Evolutionary conservation across 192 early-diverging fungal species (phyloP), one percentile per base, ranked within the genome.

Genomic region (Coemansia javaensis): DNA sequence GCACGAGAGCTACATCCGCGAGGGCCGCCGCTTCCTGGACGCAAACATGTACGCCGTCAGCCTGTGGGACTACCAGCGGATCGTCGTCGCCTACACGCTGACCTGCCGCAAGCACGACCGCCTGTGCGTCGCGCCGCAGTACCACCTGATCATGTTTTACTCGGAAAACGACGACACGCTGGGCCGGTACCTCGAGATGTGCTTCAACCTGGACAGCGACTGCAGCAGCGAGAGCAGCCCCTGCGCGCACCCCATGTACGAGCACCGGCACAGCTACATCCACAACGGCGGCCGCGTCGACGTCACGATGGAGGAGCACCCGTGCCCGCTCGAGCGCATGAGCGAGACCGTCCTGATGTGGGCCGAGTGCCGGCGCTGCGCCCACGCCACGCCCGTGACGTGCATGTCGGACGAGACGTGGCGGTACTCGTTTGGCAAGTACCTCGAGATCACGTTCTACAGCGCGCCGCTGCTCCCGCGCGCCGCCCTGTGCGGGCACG

Each of bases 341-440:
- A 81, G 81, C 43, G 80, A 90, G 32, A 73, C 71, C 34, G 86
- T 97, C 23, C 59, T 92, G 27, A 93, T 94, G 89, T 99, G 91
- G 92, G 85, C 81, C 50, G 72, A 75, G 43, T 99, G 96, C 66
- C 80, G 77, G 41, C 53, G 82, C 7, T 97, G 94, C 67, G 25
- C 76, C 1, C 76, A 75, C 20, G 58, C 68, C 11, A 93, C 92
- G 0, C 89, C 85, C 0, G 75, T 81, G 0, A 75, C 87, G 0
- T 80, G 80, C 14, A 86, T 99, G 78, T 88, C 91, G 0, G 85
- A 87, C 21, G 86, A 89, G 33, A 82, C 89, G 15, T 91, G 88
- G 86, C 88, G 90, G 35, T 94, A 91, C 54, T 99, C 96, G 9
- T 94, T 97, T 77, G 96, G 93, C 42, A 99, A 99, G 71, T 99